phyloP scores from a whole-genome alignment of 768 basidiomycete genomes.

The Steccherinum ochraceum region DNA sequence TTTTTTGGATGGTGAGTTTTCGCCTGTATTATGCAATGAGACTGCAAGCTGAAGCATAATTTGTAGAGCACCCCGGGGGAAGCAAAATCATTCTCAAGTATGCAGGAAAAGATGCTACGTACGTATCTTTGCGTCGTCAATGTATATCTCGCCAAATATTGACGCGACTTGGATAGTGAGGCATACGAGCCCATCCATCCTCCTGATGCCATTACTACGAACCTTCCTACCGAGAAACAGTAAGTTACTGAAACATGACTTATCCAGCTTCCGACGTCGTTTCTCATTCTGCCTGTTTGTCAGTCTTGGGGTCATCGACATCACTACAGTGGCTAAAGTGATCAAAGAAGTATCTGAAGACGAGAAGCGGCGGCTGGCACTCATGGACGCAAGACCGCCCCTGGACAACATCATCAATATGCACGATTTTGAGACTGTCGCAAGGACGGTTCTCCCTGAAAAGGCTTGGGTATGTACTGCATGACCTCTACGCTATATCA shows the following conservation, averaged over 20 bases:
- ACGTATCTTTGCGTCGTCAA: not conserved
- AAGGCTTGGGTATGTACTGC: slow-evolving; percentile 67
- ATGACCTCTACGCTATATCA: not conserved
- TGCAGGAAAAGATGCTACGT: slow-evolving; percentile 80
- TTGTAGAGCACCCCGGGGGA: slow-evolving; percentile 76
- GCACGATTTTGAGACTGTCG: slow-evolving; percentile 93
- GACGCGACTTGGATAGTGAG: slow-evolving; percentile 15
- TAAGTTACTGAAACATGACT: slow-evolving; percentile 6
- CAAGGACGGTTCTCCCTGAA: slow-evolving; percentile 70
- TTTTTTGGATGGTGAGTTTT: slow-evolving; percentile 28
- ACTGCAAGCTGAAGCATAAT: no score
- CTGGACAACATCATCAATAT: slow-evolving; percentile 79
- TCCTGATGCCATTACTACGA: slow-evolving; percentile 71
- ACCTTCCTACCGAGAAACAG: slow-evolving; percentile 79
- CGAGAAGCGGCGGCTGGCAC: slow-evolving; percentile 62
- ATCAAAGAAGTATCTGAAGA: slow-evolving; percentile 59
- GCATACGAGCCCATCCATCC: slow-evolving; percentile 92
- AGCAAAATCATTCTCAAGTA: slow-evolving; percentile 75
- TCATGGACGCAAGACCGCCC: slow-evolving; percentile 58
- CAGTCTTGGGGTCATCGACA: slow-evolving; percentile 66
- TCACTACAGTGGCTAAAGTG: slow-evolving; percentile 54
- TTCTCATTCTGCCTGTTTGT: no score
- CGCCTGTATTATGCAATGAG: not conserved
- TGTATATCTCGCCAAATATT: not conserved
- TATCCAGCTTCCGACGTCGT: no score